Base-by-base conservation (phyloP, 768 basidiomycete genomes). In the Pilatotrama ljubarskyi region DNA sequence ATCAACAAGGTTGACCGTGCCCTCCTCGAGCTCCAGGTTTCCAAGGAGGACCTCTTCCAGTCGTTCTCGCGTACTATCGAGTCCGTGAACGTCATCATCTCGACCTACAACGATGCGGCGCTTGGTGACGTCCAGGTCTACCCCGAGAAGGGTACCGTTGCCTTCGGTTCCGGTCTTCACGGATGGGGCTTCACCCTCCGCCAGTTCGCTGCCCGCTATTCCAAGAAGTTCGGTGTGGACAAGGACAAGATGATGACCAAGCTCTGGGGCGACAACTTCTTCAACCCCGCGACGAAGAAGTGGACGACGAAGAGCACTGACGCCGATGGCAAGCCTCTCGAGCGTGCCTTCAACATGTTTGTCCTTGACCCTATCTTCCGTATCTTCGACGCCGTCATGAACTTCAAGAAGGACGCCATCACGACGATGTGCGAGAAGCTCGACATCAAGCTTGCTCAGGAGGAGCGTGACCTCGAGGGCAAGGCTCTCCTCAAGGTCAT, bases 1-100 rank as follows among this genome's bases (percentile, higher is more conserved):
- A 97, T 99, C 81, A 99, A 99, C 88, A 99, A 99, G 83, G 95
- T 99, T 71, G 97, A 99, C 79, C 96, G 97, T 72, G 97, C 97
- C 59, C 86, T 99, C 51, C 92, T 99, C 70, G 97, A 99, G 78
- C 87, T 99, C 48, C 97, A 99, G 76, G 92, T 98, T 67, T 80
- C 85, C 75, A 98, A 98, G 80, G 97, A 99, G 76, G 88, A 90
- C 64, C 89, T 99, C 59, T 99, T 88, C 83, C 97, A 98, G 77
- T 92, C 93, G 47, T 99, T 99, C 90, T 85, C 83, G 68, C 93
- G 97, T 75, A 98, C 97, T 56, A 89, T 98, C 73, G 97, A 99
- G 78, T 91, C 82, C 55, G 95, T 98, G 58, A 99, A 99, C 80
- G 97, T 98, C 77, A 94, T 98, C 76, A 85, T 99, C 75, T 95